These are phyloP conservation scores for Rachicladosporium sp. DNA, from an alignment of 2,329 filamentous ascomycete species.

Conservation along the genomic window DNA sequence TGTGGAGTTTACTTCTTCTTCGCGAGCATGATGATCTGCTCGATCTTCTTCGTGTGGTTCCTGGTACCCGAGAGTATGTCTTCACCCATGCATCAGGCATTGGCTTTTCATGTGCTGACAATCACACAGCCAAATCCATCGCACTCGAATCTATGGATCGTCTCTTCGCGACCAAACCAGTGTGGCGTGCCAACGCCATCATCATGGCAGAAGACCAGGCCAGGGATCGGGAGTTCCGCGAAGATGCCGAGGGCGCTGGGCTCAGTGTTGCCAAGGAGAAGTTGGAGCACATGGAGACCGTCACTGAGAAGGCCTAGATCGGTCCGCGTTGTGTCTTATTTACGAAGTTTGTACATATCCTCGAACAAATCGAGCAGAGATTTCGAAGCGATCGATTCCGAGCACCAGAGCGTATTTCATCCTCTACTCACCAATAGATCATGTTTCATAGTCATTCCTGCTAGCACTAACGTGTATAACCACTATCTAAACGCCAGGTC, in stretches of 20 bases:
- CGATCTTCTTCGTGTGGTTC: constrained; percentile 35
- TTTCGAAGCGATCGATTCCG: too few relatives aligned
- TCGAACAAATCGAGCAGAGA: too few relatives aligned
- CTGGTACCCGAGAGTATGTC: constrained; percentile 24
- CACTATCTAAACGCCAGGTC: constrained; percentile 39
- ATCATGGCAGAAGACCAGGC: constrained; percentile 27
- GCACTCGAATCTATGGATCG: constrained; percentile 36
- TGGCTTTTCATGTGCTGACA: too few relatives aligned
- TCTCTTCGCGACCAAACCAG: constrained; percentile 33
- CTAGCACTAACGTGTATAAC: too few relatives aligned
- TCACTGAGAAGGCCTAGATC: background rate
- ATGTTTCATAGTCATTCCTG: too few relatives aligned
- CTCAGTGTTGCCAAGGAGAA: constrained; percentile 26
- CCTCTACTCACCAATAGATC: too few relatives aligned
- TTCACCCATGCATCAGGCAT: constrained; percentile 11
- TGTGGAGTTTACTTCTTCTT: constrained; percentile 35
- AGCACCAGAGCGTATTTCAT: too few relatives aligned
- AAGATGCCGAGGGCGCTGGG: constrained; percentile 27
- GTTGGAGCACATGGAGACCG: constrained; percentile 19
- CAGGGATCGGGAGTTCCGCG: constrained; percentile 30
- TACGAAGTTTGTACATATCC: too few relatives aligned
- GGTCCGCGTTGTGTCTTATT: too few relatives aligned
- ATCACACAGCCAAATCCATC: constrained; percentile 24
- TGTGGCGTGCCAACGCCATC: constrained; percentile 27
- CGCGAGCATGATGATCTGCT: constrained; percentile 34